Conservation (phyloP, 164 flowering plant species). For the Taxillus chinensis region DNA sequence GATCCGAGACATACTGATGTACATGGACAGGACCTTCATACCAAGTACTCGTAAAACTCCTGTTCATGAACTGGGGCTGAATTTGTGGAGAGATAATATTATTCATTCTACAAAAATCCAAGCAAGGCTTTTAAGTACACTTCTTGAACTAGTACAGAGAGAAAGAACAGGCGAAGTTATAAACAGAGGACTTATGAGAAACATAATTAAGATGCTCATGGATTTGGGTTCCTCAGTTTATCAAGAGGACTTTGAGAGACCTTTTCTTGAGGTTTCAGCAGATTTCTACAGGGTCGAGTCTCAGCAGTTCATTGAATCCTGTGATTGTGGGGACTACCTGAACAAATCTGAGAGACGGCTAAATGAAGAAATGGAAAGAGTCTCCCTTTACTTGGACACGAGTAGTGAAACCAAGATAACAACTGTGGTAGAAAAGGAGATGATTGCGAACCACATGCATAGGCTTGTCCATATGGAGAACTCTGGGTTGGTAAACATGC, state of each 20-base stretch:
- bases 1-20: conserved; percentile 92
- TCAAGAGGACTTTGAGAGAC: conserved; percentile 75
- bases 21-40: conserved; percentile 93
- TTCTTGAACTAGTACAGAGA: conserved; percentile 58
- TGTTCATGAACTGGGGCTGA: conserved; percentile 80
- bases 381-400: conserved; percentile 63
- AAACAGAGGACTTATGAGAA: conserved; percentile 73
- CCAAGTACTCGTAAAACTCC: conserved; percentile 73
- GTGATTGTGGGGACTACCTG: conserved; percentile 81
- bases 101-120: conserved; percentile 64
- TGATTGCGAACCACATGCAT: conserved; percentile 91
- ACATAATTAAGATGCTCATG: conserved; percentile 72
- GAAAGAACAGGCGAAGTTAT: conserved; percentile 83
- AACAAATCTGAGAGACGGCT: conserved; percentile 75
- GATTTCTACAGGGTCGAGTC: conserved; percentile 70
- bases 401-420: conserved; percentile 66
- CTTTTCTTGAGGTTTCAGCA: conserved; percentile 66
- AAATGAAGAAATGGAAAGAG: conserved; percentile 82
- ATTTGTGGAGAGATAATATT: conserved; percentile 78
- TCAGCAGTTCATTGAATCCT: conserved; percentile 69
- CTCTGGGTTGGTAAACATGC: conserved; percentile 87
- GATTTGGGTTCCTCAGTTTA: conserved; percentile 74
- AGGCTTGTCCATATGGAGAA: conserved; percentile 91
- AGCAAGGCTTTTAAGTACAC: conserved; percentile 52
- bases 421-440: conserved; percentile 85